Evolutionary conservation across 2,329 filamentous ascomycete species (phyloP).

Genomic region (Nemania sp.): DNA sequence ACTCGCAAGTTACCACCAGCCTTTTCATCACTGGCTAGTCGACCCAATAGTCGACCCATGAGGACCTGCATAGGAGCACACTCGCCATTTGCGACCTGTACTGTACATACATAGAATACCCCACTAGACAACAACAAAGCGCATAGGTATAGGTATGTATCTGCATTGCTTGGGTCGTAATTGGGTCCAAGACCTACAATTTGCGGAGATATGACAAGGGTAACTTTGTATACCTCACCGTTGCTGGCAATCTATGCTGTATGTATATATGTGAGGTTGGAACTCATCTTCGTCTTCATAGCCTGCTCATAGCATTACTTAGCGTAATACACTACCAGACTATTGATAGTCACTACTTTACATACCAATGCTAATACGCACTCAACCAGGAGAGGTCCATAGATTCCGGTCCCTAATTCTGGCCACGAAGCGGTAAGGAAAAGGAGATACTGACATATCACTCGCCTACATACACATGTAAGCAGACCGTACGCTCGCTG

Average conservation of each 20-base stretch:
- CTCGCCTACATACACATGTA: not conserved
- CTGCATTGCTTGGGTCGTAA: constrained; percentile 2
- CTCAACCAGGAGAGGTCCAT: not conserved
- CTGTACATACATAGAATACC: not conserved
- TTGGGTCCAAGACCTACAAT: not conserved
- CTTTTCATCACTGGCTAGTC: not conserved
- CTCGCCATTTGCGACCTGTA: not conserved
- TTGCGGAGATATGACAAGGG: constrained; percentile 14
- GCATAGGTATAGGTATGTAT: not conserved
- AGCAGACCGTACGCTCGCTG: not conserved
- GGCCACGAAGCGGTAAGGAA: constrained; percentile 3
- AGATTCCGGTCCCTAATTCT: not conserved
- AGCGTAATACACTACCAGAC: not conserved
- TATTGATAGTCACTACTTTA: not conserved
- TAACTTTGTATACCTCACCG: not conserved
- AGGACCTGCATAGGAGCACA: constrained; percentile 1
- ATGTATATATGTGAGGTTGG: not conserved
- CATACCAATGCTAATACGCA: not conserved
- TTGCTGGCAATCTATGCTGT: not conserved
- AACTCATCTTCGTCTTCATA: not conserved
- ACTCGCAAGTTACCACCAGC: not conserved
- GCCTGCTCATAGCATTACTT: not conserved
- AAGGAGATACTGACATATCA: constrained; percentile 1
- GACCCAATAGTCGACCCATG: constrained; percentile 25
- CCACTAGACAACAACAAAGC: not conserved